phyloP scores from a whole-genome alignment of 192 early-diverging fungal genomes.

The Coemansia reversa region DNA sequence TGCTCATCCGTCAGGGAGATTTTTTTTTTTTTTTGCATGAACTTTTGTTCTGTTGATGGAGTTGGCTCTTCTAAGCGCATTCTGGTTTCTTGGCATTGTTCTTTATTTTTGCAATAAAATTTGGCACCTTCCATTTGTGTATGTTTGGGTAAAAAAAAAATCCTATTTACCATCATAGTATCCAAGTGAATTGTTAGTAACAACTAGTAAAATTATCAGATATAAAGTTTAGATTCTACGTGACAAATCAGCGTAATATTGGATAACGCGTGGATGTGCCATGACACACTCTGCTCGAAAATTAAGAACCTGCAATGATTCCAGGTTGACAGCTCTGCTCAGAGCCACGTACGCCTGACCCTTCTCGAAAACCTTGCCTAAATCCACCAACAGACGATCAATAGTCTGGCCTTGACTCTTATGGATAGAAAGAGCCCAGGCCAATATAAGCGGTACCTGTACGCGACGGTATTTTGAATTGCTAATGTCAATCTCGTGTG shows the following conservation, averaged over 20 bases:
- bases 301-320: slow-evolving; percentile 69
- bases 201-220: neutral
- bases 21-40: no score
- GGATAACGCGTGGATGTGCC: slow-evolving; percentile 68
- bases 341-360: slow-evolving; percentile 87
- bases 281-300: slow-evolving; percentile 66
- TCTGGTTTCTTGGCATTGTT: neutral
- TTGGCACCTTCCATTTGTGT: no score
- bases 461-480: slow-evolving; percentile 34
- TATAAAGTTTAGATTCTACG: slow-evolving; percentile 13
- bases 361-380: slow-evolving; percentile 75
- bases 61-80: neutral
- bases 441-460: slow-evolving; percentile 74
- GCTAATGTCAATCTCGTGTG: slow-evolving; percentile 57
- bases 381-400: slow-evolving; percentile 70
- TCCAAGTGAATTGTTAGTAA: neutral
- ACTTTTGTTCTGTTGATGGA: neutral
- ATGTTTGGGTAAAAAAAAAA: no score
- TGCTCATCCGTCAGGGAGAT: no score
- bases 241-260: slow-evolving; percentile 61
- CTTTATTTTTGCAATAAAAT: neutral
- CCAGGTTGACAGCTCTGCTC: slow-evolving; percentile 70
- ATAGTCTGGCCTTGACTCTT: slow-evolving; percentile 88
- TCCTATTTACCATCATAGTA: no score
- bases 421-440: slow-evolving; percentile 87